Conservation (phyloP, 495 filamentous ascomycete genomes). For the Penicillium maclennaniae region DNA sequence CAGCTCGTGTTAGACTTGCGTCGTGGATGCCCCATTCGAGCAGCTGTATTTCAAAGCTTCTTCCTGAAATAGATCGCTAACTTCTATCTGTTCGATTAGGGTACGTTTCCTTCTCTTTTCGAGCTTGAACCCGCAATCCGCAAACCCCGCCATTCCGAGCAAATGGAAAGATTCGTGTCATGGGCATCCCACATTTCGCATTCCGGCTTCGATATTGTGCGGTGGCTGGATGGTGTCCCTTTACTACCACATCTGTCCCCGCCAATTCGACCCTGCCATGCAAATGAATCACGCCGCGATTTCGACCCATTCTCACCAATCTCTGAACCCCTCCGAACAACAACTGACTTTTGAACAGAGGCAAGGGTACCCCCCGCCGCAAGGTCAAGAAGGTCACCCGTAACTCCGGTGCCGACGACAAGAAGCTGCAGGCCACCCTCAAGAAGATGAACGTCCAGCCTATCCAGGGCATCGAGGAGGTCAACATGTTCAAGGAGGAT, state of each 20-base stretch:
- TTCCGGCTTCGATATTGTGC: not conserved
- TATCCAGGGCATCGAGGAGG: constrained; percentile 98
- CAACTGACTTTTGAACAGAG: constrained; percentile 50
- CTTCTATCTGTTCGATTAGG: constrained; percentile 17
- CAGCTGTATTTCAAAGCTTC: not conserved
- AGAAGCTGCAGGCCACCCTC: constrained; percentile 92
- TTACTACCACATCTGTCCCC: not conserved
- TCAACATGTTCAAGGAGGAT: constrained; percentile 99
- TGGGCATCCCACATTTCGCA: not conserved
- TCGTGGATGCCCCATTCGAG: not conserved
- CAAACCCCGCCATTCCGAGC: not conserved
- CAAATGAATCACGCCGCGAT: not conserved
- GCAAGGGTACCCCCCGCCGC: constrained; percentile 96
- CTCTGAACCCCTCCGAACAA: not conserved
- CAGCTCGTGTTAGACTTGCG: not conserved
- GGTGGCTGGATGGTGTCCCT: not conserved
- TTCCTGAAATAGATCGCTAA: constrained; percentile 1
- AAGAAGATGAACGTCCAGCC: constrained; percentile 97
- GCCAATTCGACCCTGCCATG: not conserved
- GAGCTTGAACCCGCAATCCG: not conserved
- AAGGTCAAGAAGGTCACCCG: constrained; percentile 98
- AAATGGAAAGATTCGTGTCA: constrained; percentile 4
- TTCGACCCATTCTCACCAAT: not conserved
- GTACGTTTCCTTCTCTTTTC: constrained; percentile 25
- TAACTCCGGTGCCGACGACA: constrained; percentile 88